Conservation (phyloP, 768 basidiomycete species). For the Mycena alexandri region DNA sequence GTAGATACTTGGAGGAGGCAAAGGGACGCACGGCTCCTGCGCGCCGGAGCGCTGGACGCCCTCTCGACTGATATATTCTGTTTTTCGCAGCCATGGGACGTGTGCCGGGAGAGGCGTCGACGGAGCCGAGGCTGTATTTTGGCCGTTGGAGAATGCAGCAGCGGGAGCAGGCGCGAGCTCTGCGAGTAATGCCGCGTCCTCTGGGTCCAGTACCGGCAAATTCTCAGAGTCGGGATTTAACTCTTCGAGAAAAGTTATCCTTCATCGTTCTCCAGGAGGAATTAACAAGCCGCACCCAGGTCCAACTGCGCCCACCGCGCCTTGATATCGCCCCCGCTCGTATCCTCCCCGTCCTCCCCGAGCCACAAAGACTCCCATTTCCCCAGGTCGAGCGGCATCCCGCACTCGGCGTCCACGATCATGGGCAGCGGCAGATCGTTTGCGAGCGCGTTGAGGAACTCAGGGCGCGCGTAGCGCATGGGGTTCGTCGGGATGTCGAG, state of each 20-base stretch:
- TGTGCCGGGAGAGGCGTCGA: constrained; percentile 65
- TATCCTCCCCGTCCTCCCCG: constrained; percentile 72
- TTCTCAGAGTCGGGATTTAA: constrained; percentile 78
- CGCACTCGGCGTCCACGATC: constrained; percentile 96
- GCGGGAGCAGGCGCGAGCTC: constrained; percentile 68
- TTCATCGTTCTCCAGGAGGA: too few relatives aligned
- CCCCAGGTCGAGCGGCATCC: constrained; percentile 94
- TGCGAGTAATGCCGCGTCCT: constrained; percentile 80
- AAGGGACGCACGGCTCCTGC: constrained; percentile 68
- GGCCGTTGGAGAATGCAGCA: constrained; percentile 59
- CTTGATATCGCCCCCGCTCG: constrained; percentile 63
- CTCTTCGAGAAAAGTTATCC: constrained; percentile 37
- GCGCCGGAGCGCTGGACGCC: constrained; percentile 55
- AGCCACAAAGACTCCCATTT: constrained; percentile 84
- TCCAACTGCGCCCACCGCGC: constrained; percentile 23
- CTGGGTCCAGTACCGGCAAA: constrained; percentile 74
- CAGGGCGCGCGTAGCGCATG: constrained; percentile 87
- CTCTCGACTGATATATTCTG: constrained; percentile 86
- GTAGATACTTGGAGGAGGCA: background rate
- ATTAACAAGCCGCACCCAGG: constrained; percentile 19
- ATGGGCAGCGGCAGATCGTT: constrained; percentile 90
- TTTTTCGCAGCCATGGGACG: constrained; percentile 93
- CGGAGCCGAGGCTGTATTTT: constrained; percentile 49
- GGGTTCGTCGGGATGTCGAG: constrained; percentile 93
- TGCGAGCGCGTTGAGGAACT: constrained; percentile 85